Evolutionary conservation across 2,329 filamentous ascomycete species (phyloP).

Genomic region (Aspergillus jensenii): DNA sequence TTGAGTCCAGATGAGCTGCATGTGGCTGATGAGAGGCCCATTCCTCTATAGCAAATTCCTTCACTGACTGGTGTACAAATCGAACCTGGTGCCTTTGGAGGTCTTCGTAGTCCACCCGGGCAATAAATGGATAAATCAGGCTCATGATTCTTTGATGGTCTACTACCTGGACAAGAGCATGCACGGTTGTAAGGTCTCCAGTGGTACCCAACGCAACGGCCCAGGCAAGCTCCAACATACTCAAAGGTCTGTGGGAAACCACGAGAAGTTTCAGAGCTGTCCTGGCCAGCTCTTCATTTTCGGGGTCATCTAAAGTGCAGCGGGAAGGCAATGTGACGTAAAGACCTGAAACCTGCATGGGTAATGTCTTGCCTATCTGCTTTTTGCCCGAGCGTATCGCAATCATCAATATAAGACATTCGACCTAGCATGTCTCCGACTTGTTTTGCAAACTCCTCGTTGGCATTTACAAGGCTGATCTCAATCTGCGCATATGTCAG

Average conservation of each 20-base stretch:
- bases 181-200: constrained; percentile 22
- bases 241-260: constrained; percentile 25
- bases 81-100: constrained; percentile 17
- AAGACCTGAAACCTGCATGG: no score
- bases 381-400: no score
- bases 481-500: no score
- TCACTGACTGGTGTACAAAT: constrained; percentile 23
- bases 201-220: constrained; percentile 22
- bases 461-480: no score
- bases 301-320: constrained; percentile 11
- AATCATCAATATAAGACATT: no score
- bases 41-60: constrained; percentile 14
- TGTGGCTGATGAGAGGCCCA: background rate
- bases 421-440: no score
- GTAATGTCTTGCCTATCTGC: no score
- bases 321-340: background rate
- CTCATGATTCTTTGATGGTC: constrained; percentile 28
- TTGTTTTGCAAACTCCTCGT: no score
- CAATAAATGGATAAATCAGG: constrained; percentile 19
- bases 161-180: constrained; percentile 19
- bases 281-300: constrained; percentile 16
- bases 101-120: constrained; percentile 13
- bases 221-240: constrained; percentile 32
- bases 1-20: no score
- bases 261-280: constrained; percentile 24